These are phyloP conservation scores for Macrotyloma uniflorum DNA, from an alignment of 306 rosid species.

Conservation along the genomic window DNA sequence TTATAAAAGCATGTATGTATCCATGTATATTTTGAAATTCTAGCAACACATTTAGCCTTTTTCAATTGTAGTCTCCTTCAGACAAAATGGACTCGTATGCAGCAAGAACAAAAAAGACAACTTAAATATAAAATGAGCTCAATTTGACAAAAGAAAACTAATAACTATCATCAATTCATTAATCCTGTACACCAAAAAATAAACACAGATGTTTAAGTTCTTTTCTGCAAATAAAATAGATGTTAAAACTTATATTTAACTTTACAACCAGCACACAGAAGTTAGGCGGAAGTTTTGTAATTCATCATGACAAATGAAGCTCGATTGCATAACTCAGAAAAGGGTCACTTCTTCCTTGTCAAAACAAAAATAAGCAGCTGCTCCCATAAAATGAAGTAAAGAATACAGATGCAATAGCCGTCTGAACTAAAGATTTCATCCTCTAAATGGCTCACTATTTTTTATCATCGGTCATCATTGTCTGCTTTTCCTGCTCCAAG, in stretches of 20 bases:
- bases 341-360: conserved; percentile 27
- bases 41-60: no score
- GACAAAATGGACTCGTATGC: no score
- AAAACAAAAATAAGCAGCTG: conserved; percentile 27
- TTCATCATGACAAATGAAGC: conserved; percentile 36
- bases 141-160: conserved; percentile 23
- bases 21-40: background rate
- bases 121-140: background rate
- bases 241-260: conserved; percentile 22
- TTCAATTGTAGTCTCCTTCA: no score
- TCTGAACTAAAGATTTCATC: conserved; percentile 31
- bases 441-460: conserved; percentile 22
- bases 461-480: conserved; percentile 35
- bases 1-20: background rate
- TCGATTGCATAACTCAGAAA: conserved; percentile 34
- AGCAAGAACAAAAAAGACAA: background rate
- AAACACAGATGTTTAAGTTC: background rate
- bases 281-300: conserved; percentile 31
- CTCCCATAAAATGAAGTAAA: conserved; percentile 31
- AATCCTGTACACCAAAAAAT: conserved; percentile 24
- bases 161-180: conserved; percentile 24
- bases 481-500: conserved; percentile 69
- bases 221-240: conserved; percentile 7
- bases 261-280: conserved; percentile 11
- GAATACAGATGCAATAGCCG: conserved; percentile 35